Evolutionary conservation across 2,329 filamentous ascomycete species (phyloP), one percentile per base, ranked within the genome.

Genomic region (Calonectria leucothoes): DNA sequence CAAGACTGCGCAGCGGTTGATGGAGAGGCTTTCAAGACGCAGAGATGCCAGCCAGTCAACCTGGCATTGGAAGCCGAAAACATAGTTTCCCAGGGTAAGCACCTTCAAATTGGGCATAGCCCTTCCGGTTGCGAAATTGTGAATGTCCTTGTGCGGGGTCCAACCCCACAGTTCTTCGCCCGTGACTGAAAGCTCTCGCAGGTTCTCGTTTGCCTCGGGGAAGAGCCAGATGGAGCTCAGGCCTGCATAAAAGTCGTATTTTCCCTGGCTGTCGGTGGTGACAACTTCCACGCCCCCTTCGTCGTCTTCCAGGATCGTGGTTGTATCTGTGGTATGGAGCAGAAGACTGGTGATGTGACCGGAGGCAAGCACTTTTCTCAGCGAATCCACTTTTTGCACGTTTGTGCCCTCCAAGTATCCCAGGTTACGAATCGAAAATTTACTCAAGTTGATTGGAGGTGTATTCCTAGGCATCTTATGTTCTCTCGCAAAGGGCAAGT

Each of bases 1-100:
- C 7, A 65, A 7, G 1, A 65, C 61, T 4, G 37, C 39, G 37
- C 61, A 65, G 5, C 29, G 25, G 33, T 87, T 85, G 0, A 89
- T 77, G 11, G 85, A 82, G 0, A 89, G 80, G 55, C 84, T 81
- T 31, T 83, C 74, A 0, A 89, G 81, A 0, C 75, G 79, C 15
- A 88, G 82, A 0, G 81, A 82, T 0, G 84, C 73, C 4, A 89
- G 82, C 86, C 87, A 89, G 10, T 85, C 83, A 1, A 87, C 74
- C 64, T 89, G 85, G 76, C 82, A 83, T 49, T 87, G 82, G 48
- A 87, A 80, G 1, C 81, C 81, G 67, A 89, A 87, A 3, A 82
- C 78, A 57, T 83, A 86, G 0, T 82, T 84, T 0, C 85, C 85
- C 1, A 89, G 74, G 0, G 82, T 78, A 0, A 89, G 79, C 0